These are phyloP conservation scores for Ceratocystis diversiconidia DNA, from an alignment of 2,329 filamentous ascomycete species.

Conservation along the genomic window DNA sequence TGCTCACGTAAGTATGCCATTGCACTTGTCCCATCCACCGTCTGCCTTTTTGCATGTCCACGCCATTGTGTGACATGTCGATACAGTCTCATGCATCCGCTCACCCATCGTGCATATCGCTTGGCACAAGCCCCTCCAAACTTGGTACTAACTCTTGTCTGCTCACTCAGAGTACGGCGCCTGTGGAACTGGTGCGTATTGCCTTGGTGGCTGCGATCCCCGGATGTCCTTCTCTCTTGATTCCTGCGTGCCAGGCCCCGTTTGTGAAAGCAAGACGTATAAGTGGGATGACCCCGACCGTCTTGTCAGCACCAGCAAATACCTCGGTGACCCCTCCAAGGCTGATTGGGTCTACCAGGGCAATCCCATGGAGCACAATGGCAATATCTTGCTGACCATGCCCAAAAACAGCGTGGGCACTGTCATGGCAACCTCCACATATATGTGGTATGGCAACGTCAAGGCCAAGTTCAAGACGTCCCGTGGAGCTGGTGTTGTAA, in stretches of 20 bases:
- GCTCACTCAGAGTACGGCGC: slow-evolving; percentile 67
- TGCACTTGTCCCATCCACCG: not conserved
- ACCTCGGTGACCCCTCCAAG: slow-evolving; percentile 67
- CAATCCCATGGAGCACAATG: slow-evolving; percentile 51
- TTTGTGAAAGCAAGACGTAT: slow-evolving; percentile 63
- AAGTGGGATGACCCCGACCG: slow-evolving; percentile 58
- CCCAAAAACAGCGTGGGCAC: slow-evolving; percentile 72
- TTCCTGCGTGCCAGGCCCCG: slow-evolving; percentile 70
- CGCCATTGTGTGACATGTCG: not conserved
- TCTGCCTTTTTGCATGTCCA: no score
- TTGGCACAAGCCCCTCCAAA: no score
- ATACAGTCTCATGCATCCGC: no score
- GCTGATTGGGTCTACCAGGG: slow-evolving; percentile 86
- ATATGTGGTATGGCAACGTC: slow-evolving; percentile 96
- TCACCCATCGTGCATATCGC: no score
- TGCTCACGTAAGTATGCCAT: slow-evolving; percentile 56
- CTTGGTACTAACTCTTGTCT: not conserved
- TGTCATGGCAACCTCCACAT: slow-evolving; percentile 65
- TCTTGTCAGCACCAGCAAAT: slow-evolving; percentile 59
- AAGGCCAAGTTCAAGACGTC: slow-evolving; percentile 73
- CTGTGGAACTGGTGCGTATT: slow-evolving; percentile 89
- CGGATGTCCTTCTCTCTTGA: slow-evolving; percentile 69
- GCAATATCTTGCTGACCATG: slow-evolving; percentile 77
- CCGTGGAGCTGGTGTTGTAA: slow-evolving; percentile 79
- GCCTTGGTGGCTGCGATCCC: slow-evolving; percentile 87